These are phyloP conservation scores for Nakataea oryzae DNA, from an alignment of 2,329 filamentous ascomycete species.

Conservation along the genomic window DNA sequence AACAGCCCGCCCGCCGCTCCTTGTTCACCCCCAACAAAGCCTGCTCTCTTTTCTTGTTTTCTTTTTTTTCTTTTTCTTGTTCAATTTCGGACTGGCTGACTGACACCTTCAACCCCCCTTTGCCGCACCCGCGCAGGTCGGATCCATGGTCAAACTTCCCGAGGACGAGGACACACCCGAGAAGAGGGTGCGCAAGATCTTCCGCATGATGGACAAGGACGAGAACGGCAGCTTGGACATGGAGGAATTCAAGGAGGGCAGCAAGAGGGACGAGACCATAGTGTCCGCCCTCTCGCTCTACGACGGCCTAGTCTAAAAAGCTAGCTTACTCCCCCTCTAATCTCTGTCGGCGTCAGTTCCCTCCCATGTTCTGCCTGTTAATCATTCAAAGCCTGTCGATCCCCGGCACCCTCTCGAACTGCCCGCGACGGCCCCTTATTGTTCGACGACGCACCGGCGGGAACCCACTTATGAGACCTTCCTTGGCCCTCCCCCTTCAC, in stretches of 20 bases:
- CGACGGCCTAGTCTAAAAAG: slow-evolving; percentile 71
- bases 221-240: slow-evolving; percentile 96
- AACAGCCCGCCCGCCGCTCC: not conserved
- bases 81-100: not conserved
- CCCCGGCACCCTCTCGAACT: not conserved
- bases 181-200: slow-evolving; percentile 97
- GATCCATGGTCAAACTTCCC: slow-evolving; percentile 97
- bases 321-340: not conserved
- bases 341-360: not conserved
- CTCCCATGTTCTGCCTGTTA: not conserved
- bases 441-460: not conserved
- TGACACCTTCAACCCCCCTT: slow-evolving; percentile 4
- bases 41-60: not conserved
- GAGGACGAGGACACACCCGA: slow-evolving; percentile 98
- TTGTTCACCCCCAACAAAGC: not conserved
- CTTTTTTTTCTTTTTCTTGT: not conserved
- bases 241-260: slow-evolving; percentile 98
- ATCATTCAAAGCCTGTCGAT: not conserved
- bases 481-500: no score
- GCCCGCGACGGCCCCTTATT: not conserved
- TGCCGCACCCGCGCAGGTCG: slow-evolving; percentile 50
- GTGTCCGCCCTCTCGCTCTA: slow-evolving; percentile 94
- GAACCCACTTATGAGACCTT: not conserved
- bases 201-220: slow-evolving; percentile 99
- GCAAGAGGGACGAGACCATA: slow-evolving; percentile 97